Evolutionary conservation across 2,329 filamentous ascomycete species (phyloP), one percentile per base, ranked within the genome.

Genomic region (Mariannaea elegans): DNA sequence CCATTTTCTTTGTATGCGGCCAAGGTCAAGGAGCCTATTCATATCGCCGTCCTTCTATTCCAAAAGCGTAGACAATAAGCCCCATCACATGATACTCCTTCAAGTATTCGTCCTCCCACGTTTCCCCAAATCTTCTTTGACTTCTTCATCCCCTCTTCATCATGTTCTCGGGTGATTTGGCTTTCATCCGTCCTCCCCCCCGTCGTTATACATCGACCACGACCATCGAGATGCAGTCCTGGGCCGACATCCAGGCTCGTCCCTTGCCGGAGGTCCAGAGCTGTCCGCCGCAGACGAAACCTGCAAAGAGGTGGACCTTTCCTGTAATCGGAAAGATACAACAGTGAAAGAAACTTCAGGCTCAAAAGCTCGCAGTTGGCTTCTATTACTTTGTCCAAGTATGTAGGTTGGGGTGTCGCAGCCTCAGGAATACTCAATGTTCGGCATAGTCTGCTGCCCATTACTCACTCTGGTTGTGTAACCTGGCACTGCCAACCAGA

Each of bases 141-240:
- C 21, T 13, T 18, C 24, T 13, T 34, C 2, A 8, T 16, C 8
- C 29, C 12, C 1, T 47, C 10, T 36, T 18, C 61, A 61, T 31
- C 45, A 75, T 75, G 72, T 75, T 73, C 54, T 61, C 65, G 14
- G 71, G 65, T 34, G 72, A 74, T 45, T 62, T 75, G 23, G 32
- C 64, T 16, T 67, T 65, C 60, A 65, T 75, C 56, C 66, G 57
- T 6, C 58, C 59, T 21, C 18, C 51, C 24, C 24, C 23, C 14
- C 45, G 19, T 16, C 41, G 50, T 23, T 4, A 19, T 7, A 7
- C 44, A 24, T 9, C 29, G 24, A 23, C 36, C n/a, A 57, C 49
- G n/a, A 32, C 59, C 14, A 57, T 71, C 24, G 65, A 71, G 29
- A 49, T 71, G 24, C 62, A 49, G 21, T 47, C 29, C 53, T 61